Evolutionary conservation across 352 stramenopile genomes (phyloP), one percentile per base, ranked within the genome.

Genomic region (Phytophthora pisi): DNA sequence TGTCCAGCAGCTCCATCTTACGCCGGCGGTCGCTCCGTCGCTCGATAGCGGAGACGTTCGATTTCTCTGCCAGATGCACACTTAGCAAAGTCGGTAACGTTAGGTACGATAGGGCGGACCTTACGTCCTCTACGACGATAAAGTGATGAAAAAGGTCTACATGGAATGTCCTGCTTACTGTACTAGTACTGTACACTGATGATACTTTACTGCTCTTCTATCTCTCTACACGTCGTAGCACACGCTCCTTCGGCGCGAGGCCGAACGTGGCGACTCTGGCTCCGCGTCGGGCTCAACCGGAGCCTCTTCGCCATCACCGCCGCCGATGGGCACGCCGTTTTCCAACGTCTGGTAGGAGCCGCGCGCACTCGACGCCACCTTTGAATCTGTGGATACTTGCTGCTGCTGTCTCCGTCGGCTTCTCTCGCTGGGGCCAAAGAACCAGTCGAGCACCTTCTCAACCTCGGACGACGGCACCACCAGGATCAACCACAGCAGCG

Each of bases 1-100:
- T 78, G 64, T 76, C 77, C 16, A 89, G 78, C 38, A 87, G 71
- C 63, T 77, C 55, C 60, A 74, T 70, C 26, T 4, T 4, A 4
- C 9, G 31, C 5, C 26, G 31, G 8, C 31, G 31, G 31, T 38
- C 8, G 31, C 31, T 38, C 31, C 0, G 11, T 38, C 11, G 9
- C 9, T 38, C 26, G 26, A 38, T 38, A 38, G 31, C 31, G 31
- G 31, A 38, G 38, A 45, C 13, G 38, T 42, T 42, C 36, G 9
- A n/a, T 16, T 45, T 18, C 38, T 45, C 38, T 45, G 38, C 36
- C 36, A 1, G 4, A 38, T 20, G 20, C 20, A 1, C 20, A 20
- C 20, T 20, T 20, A 20, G 20, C 20, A 20, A 20, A 20, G 20
- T 20, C 20, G 20, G 20, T 20, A 20, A 20, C 20, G 20, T 20